Evolutionary conservation across 306 rosid species (phyloP), one percentile per base, ranked within the genome.

Genomic region (Pterocarpus macrocarpus): DNA sequence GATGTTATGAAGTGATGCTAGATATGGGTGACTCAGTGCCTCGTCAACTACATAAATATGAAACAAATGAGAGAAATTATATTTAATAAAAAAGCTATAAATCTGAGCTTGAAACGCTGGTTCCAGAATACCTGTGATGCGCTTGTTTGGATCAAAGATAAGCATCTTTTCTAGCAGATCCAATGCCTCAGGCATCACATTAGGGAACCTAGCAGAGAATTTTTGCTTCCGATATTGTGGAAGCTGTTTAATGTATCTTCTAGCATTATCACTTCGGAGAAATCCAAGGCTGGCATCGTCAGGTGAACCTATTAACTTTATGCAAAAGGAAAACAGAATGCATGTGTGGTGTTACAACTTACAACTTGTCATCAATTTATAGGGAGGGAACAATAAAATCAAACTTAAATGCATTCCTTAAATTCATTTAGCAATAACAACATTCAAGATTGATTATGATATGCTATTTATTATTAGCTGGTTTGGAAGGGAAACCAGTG

Each of bases 81-180:
- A 49, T 76, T 71, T 28, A 47, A 12, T 28, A 61, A 62, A 75
- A 53, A 36, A 30, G 34, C 15, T 56, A 62, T 69, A 36, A 73
- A 62, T 72, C 44, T 68, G 5, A 0, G 34, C 59, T 33, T 43
- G 53, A 75, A 84, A 59, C 61, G 38, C 63, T 34, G 17, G 79
- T 22, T 62, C 76, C 75, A 45, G 62, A 63, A 41, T 78, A 93
- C 99, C 98, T 69, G 94, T 90, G 35, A 95, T 90, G 84, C 99
- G 98, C 74, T 89, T 91, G 86, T 78, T 92, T 63, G 99, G 98
- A 85, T 95, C 99, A 73, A 95, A 95, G 52, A 95, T 93, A 1
- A 95, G 99, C 98, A 95, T 95, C 84, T 93, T 95, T 80, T 95
- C 99, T 14, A 95, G 91, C 79, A 95, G 90, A 83, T 95, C 97